Evolutionary conservation across 257 asterid genomes (phyloP).

Genomic region (Rhazya stricta): DNA sequence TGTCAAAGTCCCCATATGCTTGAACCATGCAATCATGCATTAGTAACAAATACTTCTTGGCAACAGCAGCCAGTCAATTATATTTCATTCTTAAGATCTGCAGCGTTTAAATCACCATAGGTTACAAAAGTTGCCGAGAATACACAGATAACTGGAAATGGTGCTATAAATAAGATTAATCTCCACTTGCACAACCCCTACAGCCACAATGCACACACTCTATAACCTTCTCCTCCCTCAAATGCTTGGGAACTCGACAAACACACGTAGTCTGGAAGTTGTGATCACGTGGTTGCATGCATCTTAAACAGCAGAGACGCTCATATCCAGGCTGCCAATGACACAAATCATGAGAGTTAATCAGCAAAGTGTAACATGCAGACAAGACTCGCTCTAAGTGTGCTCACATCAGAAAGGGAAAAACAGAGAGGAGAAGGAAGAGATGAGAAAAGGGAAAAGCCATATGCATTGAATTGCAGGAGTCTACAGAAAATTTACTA

Average conservation of each 20-base stretch:
- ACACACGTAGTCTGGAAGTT: conserved; percentile 84
- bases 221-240: conserved; percentile 85
- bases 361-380: no score
- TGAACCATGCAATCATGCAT: neutral
- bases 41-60: neutral
- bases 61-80: neutral
- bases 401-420: neutral
- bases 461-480: neutral
- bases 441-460: neutral
- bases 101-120: neutral
- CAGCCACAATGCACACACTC: conserved; percentile 94
- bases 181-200: conserved; percentile 87
- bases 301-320: conserved; percentile 83
- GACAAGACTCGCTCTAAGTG: neutral
- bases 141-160: neutral
- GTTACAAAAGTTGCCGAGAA: neutral
- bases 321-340: conserved; percentile 39
- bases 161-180: conserved; percentile 40
- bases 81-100: neutral
- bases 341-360: neutral
- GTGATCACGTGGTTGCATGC: conserved; percentile 93
- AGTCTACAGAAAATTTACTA: neutral
- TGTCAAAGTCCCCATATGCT: neutral
- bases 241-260: conserved; percentile 83
- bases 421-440: neutral